phyloP scores from a whole-genome alignment of 164 flowering plant species.

The Macadamia integrifolia region DNA sequence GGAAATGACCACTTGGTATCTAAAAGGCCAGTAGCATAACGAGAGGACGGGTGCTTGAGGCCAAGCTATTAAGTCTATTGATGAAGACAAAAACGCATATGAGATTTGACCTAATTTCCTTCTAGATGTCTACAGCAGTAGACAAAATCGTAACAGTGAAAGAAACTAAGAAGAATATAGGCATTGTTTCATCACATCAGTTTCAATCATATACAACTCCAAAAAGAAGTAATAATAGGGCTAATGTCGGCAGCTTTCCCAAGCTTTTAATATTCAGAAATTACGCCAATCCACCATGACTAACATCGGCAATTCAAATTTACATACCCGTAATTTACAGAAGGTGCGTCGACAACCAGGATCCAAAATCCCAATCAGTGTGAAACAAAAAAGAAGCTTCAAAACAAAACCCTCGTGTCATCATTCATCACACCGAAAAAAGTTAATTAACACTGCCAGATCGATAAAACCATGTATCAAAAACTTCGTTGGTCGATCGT shows the following conservation, averaged over 20 bases:
- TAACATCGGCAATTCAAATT: no score
- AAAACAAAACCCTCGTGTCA: not conserved
- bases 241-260: not conserved
- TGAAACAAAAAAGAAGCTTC: not conserved
- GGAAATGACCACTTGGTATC: no score
- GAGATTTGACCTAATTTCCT: not conserved
- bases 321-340: no score
- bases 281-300: no score
- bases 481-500: not conserved
- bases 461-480: not conserved
- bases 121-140: not conserved
- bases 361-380: not conserved
- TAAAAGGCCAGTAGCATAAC: no score
- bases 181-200: slow-evolving; percentile 19
- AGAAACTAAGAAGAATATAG: slow-evolving; percentile 15
- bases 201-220: not conserved
- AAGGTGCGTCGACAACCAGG: not conserved
- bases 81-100: no score
- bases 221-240: not conserved
- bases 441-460: not conserved
- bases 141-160: slow-evolving; percentile 2
- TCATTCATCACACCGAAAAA: not conserved
- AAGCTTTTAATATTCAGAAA: not conserved
- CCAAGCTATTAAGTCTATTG: no score
- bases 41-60: no score